These are phyloP conservation scores for Boletus vermiculosoides DNA, from an alignment of 768 basidiomycete species.

Conservation along the genomic window DNA sequence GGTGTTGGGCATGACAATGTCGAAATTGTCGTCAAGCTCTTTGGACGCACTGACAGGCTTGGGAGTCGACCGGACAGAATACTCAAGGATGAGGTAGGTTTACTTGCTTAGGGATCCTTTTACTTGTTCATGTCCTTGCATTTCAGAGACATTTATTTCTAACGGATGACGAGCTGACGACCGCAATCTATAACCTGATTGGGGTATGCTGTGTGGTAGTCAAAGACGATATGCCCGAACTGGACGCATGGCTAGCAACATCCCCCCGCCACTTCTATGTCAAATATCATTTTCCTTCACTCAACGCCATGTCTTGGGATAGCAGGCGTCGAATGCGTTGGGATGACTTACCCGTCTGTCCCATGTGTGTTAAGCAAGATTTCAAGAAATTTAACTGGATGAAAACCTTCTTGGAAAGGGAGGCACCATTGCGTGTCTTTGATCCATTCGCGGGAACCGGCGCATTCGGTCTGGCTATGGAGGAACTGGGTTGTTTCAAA, in stretches of 20 bases:
- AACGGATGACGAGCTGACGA: conserved; percentile 44
- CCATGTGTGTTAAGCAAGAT: conserved; percentile 37
- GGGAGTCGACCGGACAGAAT: conserved; percentile 37
- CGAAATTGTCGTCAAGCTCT: conserved; percentile 38
- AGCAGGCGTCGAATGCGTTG: conserved; percentile 32
- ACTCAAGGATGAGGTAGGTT: conserved; percentile 56
- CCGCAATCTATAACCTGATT: conserved; percentile 42
- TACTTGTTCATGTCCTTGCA: background rate
- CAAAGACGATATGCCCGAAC: conserved; percentile 27
- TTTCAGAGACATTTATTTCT: conserved; percentile 59
- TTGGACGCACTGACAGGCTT: conserved; percentile 50
- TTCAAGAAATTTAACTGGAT: conserved; percentile 33
- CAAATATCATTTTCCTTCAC: conserved; percentile 47
- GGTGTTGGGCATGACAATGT: conserved; percentile 13
- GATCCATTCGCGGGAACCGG: conserved; percentile 51
- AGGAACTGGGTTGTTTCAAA: conserved; percentile 52
- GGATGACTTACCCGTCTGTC: conserved; percentile 46
- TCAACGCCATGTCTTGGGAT: conserved; percentile 40
- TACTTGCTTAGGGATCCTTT: background rate
- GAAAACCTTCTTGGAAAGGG: conserved; percentile 32
- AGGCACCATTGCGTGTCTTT: conserved; percentile 32
- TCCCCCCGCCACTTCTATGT: conserved; percentile 62
- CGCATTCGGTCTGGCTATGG: conserved; percentile 61
- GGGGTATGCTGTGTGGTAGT: conserved; percentile 49
- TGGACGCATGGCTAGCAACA: conserved; percentile 47